Base-by-base conservation (phyloP, 2,329 filamentous ascomycete species). In the Xylaria arbuscula region DNA sequence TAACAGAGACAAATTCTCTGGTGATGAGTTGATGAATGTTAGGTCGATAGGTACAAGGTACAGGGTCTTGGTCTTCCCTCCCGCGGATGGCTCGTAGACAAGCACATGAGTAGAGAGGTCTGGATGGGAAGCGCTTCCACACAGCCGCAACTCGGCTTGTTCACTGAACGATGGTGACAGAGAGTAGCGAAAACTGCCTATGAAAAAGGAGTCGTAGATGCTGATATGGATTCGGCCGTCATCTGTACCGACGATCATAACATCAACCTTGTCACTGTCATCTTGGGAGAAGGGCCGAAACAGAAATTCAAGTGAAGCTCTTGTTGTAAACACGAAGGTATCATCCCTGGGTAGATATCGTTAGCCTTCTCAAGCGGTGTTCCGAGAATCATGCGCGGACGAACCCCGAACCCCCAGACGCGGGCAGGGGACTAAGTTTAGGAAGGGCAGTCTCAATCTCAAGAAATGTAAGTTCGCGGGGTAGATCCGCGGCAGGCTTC, bases 121-220 rank as follows among this genome's bases (percentile, higher is more conserved):
- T 0, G 91, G 87, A 77, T 97, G 91, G 9, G 92, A 93, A 36
- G 91, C 85, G 76, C 97, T 92, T 32, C 81, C 83, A 54, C 85
- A 79, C 22, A 88, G 80, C 64, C 81, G 81, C 61, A 84, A 77
- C 61, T 62, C 53, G 42, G 55, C 51, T 70, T 64, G 60, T 50
- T 72, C 67, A 24, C 72, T 61, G 45, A 71, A 70, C 75, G 77
- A 78, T 55, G 70, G 55, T 6, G 80, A 82, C 1, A 79, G 77
- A 34, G 83, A 85, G 65, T 86, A 84, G 66, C 82, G 78, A 69
- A 94, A 90, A 13, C 81, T 86, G 3, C 93, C 93, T 66, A 97
- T 90, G 68, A 92, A 86, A 74, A 97, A 93, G 6, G 92, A 94
- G 78, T 97, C 92, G 78, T 95, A 95, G 56, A 97, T 93, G 73